These are phyloP conservation scores for Linum lewisii DNA, from an alignment of 345 rosid species.

Conservation along the genomic window DNA sequence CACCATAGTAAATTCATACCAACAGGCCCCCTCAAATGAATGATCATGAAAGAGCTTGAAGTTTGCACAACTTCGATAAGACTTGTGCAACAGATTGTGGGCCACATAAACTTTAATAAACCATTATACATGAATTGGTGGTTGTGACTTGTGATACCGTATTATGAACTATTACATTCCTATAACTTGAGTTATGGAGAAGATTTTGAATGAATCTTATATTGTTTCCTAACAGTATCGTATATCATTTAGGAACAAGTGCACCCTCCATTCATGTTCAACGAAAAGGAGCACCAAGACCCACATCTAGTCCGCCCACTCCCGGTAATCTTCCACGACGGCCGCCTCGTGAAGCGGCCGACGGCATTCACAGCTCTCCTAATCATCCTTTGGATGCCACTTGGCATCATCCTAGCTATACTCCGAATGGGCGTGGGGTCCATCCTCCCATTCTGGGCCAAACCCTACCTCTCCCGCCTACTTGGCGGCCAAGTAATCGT, in stretches of 20 bases:
- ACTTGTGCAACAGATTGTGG: too few relatives aligned
- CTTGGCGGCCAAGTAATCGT: constrained; percentile 54
- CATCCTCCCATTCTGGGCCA: constrained; percentile 53
- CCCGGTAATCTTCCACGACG: constrained; percentile 90
- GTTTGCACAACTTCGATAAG: too few relatives aligned
- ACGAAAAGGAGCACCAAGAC: constrained; percentile 11
- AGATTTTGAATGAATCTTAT: too few relatives aligned
- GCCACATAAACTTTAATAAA: too few relatives aligned
- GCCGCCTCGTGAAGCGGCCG: constrained; percentile 78
- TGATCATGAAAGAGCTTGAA: too few relatives aligned
- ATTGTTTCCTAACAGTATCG: too few relatives aligned
- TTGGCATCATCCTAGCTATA: constrained; percentile 55
- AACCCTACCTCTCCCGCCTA: constrained; percentile 40
- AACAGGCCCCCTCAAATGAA: too few relatives aligned
- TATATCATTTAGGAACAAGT: constrained; percentile 37
- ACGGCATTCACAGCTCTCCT: constrained; percentile 57
- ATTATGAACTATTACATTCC: too few relatives aligned
- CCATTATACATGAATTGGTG: too few relatives aligned
- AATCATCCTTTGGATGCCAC: constrained; percentile 75
- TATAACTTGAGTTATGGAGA: too few relatives aligned
- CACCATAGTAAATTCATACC: too few relatives aligned
- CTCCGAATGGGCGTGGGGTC: constrained; percentile 42
- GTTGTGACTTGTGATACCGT: too few relatives aligned
- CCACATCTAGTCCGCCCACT: constrained; percentile 35
- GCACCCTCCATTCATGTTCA: constrained; percentile 35